Percentiles rank a stretch among this genome's conserved stretches.
These are phyloP conservation scores for Isoetes taiwanensis DNA, from an alignment of 75 land plant genomes.

Conservation along the genomic window DNA sequence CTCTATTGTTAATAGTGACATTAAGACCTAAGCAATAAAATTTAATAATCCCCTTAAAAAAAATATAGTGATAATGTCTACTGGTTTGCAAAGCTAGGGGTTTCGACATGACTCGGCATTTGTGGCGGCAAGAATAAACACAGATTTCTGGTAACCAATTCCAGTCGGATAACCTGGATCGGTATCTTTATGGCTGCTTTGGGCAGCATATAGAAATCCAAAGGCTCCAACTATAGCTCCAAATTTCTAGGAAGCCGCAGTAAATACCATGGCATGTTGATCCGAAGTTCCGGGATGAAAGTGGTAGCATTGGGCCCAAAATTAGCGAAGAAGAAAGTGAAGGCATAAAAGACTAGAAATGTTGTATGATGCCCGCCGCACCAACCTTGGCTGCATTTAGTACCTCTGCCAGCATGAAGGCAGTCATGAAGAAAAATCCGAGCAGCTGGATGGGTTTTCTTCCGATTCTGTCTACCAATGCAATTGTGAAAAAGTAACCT, in stretches of 20 bases:
- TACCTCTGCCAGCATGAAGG: not conserved
- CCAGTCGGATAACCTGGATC: constrained; percentile 1
- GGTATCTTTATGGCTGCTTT: not conserved
- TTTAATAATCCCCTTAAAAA: too few species aligned
- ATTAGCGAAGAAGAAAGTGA: constrained; percentile 3
- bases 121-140: not conserved
- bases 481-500: not conserved
- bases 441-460: not conserved
- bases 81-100: too few species aligned
- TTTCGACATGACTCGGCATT: too few species aligned
- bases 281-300: not conserved
- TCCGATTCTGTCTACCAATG: not conserved
- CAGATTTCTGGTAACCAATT: not conserved
- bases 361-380: constrained; percentile 4
- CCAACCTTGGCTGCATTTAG: not conserved
- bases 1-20: too few species aligned
- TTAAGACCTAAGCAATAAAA: too few species aligned
- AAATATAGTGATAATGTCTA: too few species aligned
- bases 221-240: constrained; percentile 3
- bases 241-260: not conserved
- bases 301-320: constrained; percentile 7
- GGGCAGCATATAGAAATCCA: not conserved
- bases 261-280: constrained; percentile 3
- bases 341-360: not conserved
- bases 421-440: constrained; percentile 2